Evolutionary conservation across 306 rosid genomes (phyloP).

Genomic region (Glycine latifolia): DNA sequence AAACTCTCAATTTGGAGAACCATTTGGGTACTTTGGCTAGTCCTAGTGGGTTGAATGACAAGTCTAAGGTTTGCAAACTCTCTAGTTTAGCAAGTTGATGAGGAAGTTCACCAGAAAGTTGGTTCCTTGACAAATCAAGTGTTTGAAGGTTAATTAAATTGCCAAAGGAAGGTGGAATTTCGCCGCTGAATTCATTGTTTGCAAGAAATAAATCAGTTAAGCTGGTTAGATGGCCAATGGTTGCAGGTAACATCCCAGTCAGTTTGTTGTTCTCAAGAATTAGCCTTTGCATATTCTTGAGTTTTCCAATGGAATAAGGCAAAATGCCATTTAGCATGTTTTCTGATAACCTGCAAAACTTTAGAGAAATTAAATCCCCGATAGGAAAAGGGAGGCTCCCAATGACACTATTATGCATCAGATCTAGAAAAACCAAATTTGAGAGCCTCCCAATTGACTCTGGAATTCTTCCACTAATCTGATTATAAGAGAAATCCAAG

Average conservation of each 20-base stretch:
- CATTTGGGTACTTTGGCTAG: constrained; percentile 53
- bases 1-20: constrained; percentile 61
- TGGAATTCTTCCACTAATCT: constrained; percentile 58
- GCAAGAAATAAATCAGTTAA: constrained; percentile 61
- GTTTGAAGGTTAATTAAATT: constrained; percentile 51
- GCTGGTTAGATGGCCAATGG: constrained; percentile 57
- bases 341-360: constrained; percentile 56
- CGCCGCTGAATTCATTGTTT: constrained; percentile 59
- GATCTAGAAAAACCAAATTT: constrained; percentile 51
- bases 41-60: constrained; percentile 66
- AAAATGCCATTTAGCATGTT: constrained; percentile 56
- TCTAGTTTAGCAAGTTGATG: constrained; percentile 54
- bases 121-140: constrained; percentile 35
- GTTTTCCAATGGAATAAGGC: constrained; percentile 67
- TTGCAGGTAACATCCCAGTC: constrained; percentile 59
- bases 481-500: constrained; percentile 59
- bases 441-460: constrained; percentile 61
- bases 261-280: constrained; percentile 64
- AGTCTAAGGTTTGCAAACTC: constrained; percentile 13
- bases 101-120: constrained; percentile 50
- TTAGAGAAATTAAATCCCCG: constrained; percentile 59
- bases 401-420: constrained; percentile 56
- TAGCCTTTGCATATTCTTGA: constrained; percentile 55
- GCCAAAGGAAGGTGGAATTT: constrained; percentile 58
- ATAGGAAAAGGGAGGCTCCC: constrained; percentile 65